Base-by-base conservation (phyloP, 2,329 filamentous ascomycete species). In the Pseudopithomyces chartarum region DNA sequence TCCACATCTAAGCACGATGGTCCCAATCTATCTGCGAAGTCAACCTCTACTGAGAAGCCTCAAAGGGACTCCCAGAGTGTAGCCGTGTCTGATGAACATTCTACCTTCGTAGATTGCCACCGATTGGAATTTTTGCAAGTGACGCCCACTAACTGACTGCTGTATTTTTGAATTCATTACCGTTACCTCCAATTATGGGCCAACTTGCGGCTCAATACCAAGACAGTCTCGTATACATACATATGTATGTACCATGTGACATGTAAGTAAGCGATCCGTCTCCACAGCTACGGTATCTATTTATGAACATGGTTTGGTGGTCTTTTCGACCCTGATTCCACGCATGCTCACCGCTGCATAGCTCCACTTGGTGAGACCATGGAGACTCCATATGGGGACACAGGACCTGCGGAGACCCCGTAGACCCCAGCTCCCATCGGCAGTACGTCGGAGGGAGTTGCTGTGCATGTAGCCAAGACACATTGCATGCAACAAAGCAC, bases 191-290 rank as follows among this genome's bases (percentile, higher is more conserved):
- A 19, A 15, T n/a, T 7, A 7, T 19, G 15, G 45, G 43, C 43
- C 26, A n/a, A 46, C 26, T 12, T 46, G 43, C 23, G 43, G 45
- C 45, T 47, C 32, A 48, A 48, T 4, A 48, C 20, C 45, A 48
- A 23, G 45, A 36, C 32, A 5, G 26, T 29, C 26, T 29, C 8
- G 26, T 29, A 8, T 29, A 29, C n/a, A n/a, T n/a, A n/a, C n/a
- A n/a, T n/a, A n/a, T n/a, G n/a, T n/a, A n/a, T n/a, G n/a, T n/a
- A n/a, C n/a, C n/a, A n/a, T n/a, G n/a, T n/a, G n/a, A n/a, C n/a
- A n/a, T n/a, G 26, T 8, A 29, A 8, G 5, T 29, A 29, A 29
- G 5, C 26, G 26, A 29, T 29, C n/a, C 26, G 26, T 29, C 26
- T 29, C 26, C 26, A 29, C 26, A 29, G 4, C 8, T 29, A 29